Conservation (phyloP, 495 filamentous ascomycete species). For the Trichoderma reesei region DNA sequence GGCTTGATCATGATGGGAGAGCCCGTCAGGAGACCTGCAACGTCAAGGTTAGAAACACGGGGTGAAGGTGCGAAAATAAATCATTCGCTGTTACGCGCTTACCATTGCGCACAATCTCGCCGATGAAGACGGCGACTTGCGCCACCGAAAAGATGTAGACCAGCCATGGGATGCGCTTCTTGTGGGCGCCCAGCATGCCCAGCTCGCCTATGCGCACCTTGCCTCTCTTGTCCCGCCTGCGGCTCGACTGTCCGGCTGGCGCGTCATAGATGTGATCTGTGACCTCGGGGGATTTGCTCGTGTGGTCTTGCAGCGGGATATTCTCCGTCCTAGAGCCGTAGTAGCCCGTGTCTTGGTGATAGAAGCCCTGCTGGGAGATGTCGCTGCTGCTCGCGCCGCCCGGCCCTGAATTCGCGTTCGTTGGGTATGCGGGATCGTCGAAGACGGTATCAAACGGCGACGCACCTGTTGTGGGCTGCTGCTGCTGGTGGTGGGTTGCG, state of each 20-base stretch:
- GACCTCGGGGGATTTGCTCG: constrained; percentile 30
- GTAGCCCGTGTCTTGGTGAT: constrained; percentile 46
- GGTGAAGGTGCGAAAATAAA: no score
- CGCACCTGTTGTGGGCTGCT: constrained; percentile 11
- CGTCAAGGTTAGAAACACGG: constrained; percentile 20
- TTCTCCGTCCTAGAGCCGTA: constrained; percentile 48
- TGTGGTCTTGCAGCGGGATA: constrained; percentile 53
- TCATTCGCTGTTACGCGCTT: constrained; percentile 20
- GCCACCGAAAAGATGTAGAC: constrained; percentile 69
- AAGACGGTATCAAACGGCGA: constrained; percentile 50
- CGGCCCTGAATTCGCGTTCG: constrained; percentile 28
- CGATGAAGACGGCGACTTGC: constrained; percentile 84
- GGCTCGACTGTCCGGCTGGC: constrained; percentile 17
- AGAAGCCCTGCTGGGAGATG: constrained; percentile 14
- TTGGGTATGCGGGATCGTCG: constrained; percentile 52
- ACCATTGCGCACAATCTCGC: constrained; percentile 76
- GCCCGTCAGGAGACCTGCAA: constrained; percentile 46
- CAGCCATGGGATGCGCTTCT: constrained; percentile 64
- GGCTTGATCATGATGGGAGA: constrained; percentile 80
- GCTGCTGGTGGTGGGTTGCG: constrained; percentile 10
- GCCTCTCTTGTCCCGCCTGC: constrained; percentile 20
- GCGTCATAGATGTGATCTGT: constrained; percentile 44
- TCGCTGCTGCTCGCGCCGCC: constrained; percentile 27
- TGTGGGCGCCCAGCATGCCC: constrained; percentile 37
- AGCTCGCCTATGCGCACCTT: constrained; percentile 37